phyloP scores from a whole-genome alignment of 257 asterid species.

The Solanum commersonii region DNA sequence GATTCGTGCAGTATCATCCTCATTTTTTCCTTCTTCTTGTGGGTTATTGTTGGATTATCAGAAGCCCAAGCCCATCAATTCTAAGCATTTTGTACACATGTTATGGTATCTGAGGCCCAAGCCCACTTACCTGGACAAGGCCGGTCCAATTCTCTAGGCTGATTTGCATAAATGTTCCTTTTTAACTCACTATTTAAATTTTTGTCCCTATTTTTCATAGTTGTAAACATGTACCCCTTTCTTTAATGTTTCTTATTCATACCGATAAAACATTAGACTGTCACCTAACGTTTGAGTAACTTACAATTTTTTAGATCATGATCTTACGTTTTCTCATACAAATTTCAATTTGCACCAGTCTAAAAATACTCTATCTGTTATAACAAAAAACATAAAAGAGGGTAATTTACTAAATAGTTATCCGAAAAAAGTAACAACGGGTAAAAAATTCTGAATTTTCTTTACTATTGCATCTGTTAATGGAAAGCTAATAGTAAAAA shows the following conservation, averaged over 20 bases:
- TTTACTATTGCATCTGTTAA: neutral
- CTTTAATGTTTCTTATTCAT: neutral
- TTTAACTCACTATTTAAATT: neutral
- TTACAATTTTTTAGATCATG: too few species aligned
- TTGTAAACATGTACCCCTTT: neutral
- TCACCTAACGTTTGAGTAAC: too few species aligned
- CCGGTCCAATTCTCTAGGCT: neutral
- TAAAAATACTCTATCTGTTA: too few species aligned
- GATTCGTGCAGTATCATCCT: neutral
- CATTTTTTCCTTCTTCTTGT: neutral
- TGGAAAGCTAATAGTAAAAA: neutral
- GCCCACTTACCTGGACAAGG: neutral
- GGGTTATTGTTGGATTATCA: neutral
- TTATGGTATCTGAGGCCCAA: neutral
- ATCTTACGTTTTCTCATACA: neutral
- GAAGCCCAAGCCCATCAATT: neutral
- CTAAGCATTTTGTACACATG: neutral
- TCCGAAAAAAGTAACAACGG: neutral
- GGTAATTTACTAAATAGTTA: neutral
- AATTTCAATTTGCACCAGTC: neutral
- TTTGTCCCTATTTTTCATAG: neutral
- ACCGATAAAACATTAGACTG: neutral
- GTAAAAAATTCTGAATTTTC: neutral
- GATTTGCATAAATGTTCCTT: neutral
- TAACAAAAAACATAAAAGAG: too few species aligned